These are phyloP conservation scores for Pichia deserticola DNA, from an alignment of 805 yeast genomes.

Conservation along the genomic window DNA sequence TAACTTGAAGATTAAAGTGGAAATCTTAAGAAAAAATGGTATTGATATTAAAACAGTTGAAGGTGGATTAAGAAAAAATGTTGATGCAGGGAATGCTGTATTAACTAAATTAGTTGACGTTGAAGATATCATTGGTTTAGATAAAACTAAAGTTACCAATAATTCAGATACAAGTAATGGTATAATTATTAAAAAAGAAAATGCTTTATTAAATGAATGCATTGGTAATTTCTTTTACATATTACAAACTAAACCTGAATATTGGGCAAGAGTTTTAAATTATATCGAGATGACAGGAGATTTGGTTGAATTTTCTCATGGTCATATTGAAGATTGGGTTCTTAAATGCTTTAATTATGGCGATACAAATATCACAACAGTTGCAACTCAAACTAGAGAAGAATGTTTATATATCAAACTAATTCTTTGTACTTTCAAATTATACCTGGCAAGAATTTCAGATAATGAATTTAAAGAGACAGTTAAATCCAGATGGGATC, in stretches of 20 bases:
- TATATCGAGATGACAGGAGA: conserved; percentile 19
- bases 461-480: conserved; percentile 19
- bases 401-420: conserved; percentile 59
- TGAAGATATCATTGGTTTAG: not conserved
- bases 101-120: conserved; percentile 2
- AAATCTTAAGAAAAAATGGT: conserved; percentile 70
- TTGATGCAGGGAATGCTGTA: conserved; percentile 6
- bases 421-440: conserved; percentile 39
- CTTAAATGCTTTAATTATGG: conserved; percentile 27
- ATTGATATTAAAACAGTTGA: conserved; percentile 66
- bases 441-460: conserved; percentile 29
- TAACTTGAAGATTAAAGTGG: conserved; percentile 70
- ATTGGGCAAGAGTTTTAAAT: conserved; percentile 51
- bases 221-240: conserved; percentile 77
- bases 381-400: conserved; percentile 49
- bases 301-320: conserved; percentile 14
- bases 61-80: conserved; percentile 21
- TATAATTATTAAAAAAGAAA: conserved; percentile 28
- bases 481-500: conserved; percentile 19
- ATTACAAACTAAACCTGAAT: conserved; percentile 74
- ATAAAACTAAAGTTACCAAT: conserved; percentile 39
- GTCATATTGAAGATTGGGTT: conserved; percentile 30
- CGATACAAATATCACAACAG: conserved; percentile 9
- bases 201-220: conserved; percentile 49
- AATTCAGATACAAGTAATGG: not conserved